A percentile compares a stretch with the other conserved stretches of the same genome.
Evolutionary conservation across 148 eudicot genomes (phyloP).

Genomic region (Euryodendron excelsum): DNA sequence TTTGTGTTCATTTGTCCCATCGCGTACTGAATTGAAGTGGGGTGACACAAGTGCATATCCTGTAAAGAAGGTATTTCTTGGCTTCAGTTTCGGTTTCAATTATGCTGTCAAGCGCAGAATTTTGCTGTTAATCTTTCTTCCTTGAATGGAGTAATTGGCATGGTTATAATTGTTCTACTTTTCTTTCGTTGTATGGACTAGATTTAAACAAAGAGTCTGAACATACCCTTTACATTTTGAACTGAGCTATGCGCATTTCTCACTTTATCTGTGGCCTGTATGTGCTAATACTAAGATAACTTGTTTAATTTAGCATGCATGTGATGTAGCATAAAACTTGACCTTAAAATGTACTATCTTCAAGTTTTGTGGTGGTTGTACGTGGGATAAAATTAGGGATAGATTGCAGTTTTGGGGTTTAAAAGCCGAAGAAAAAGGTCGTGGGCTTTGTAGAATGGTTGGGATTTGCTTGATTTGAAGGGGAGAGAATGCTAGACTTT

Average conservation of each 20-base stretch:
- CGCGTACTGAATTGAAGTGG: constrained; percentile 69
- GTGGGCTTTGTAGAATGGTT: background rate
- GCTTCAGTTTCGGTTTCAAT: constrained; percentile 8
- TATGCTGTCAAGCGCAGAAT: background rate
- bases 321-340: background rate
- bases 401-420: background rate
- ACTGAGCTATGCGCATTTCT: background rate
- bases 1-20: constrained; percentile 34
- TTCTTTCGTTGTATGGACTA: too few relatives aligned
- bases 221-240: background rate
- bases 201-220: too few relatives aligned
- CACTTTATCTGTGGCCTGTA: constrained; percentile 9
- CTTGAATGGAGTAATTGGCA: too few relatives aligned
- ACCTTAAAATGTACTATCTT: background rate
- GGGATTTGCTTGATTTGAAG: background rate
- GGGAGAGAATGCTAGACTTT: background rate
- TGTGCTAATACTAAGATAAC: background rate
- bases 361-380: too few relatives aligned
- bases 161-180: too few relatives aligned
- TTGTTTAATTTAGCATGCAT: background rate
- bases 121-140: background rate
- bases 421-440: background rate
- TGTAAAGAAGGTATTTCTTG: constrained; percentile 67
- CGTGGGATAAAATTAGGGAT: background rate
- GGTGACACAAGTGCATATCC: constrained; percentile 61